Evolutionary conservation across 1,284 basidiomycete genomes (phyloP).

Genomic region (Takashimella koratensis): DNA sequence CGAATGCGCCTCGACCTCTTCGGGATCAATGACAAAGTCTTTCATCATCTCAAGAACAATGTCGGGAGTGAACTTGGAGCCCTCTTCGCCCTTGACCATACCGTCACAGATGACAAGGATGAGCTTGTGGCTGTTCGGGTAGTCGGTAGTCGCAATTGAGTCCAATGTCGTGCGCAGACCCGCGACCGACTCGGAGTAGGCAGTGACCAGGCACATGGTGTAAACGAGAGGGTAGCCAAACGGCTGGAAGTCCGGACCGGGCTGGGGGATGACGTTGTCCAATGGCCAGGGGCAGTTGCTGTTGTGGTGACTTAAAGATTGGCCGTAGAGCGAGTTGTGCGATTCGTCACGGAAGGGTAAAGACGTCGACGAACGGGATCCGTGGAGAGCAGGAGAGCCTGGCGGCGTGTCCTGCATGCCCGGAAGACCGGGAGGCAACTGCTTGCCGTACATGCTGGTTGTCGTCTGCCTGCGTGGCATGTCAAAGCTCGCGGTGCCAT

Average conservation of each 20-base stretch:
- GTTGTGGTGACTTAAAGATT: slow-evolving; percentile 14
- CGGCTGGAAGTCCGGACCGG: slow-evolving; percentile 83
- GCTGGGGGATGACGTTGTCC: slow-evolving; percentile 86
- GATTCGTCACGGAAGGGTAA: slow-evolving; percentile 53
- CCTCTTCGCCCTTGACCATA: slow-evolving; percentile 87
- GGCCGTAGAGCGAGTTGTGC: slow-evolving; percentile 40
- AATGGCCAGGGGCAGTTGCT: slow-evolving; percentile 77
- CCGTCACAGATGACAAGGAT: slow-evolving; percentile 96
- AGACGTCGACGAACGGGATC: slow-evolving; percentile 79
- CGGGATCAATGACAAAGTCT: slow-evolving; percentile 76
- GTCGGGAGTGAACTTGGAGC: slow-evolving; percentile 86
- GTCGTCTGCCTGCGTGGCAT: slow-evolving; percentile 22
- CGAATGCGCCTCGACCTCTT: slow-evolving; percentile 89
- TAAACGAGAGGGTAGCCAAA: slow-evolving; percentile 95
- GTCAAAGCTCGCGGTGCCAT: slow-evolving; percentile 42
- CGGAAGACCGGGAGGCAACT: slow-evolving; percentile 29
- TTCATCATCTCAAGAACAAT: slow-evolving; percentile 98
- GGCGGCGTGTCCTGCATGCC: slow-evolving; percentile 59
- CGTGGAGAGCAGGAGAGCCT: slow-evolving; percentile 67
- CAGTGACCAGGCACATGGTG: slow-evolving; percentile 93
- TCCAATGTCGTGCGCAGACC: slow-evolving; percentile 96
- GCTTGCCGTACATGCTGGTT: slow-evolving; percentile 45
- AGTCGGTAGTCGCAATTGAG: slow-evolving; percentile 96
- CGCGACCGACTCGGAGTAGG: slow-evolving; percentile 95
- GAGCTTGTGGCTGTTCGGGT: slow-evolving; percentile 96